phyloP scores from a whole-genome alignment of 805 yeast genomes.

The Vanderwaltozyma polyspora region DNA sequence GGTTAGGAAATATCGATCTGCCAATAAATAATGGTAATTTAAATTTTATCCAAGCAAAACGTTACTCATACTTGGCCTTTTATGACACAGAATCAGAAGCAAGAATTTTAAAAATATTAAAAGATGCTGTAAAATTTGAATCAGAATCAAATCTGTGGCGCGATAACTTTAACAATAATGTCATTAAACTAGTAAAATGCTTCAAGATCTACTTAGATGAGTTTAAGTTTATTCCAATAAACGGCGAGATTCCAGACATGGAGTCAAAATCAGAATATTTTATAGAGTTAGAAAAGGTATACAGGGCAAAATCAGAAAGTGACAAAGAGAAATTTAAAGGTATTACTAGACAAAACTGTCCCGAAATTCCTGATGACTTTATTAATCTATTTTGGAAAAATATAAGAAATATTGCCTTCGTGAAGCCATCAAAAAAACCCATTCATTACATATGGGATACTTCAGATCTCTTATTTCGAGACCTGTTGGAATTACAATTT shows the following conservation, averaged over 20 bases:
- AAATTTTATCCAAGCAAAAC: no score
- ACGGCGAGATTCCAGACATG: constrained; percentile 83
- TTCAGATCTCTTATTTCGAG: background rate
- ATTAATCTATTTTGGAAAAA: constrained; percentile 2
- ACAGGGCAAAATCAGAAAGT: constrained; percentile 38
- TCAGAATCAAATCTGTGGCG: no score
- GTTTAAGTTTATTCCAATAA: constrained; percentile 6
- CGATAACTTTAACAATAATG: constrained; percentile 6
- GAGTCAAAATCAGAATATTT: constrained; percentile 60
- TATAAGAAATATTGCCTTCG: constrained; percentile 30
- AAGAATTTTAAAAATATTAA: no score
- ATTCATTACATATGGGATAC: background rate
- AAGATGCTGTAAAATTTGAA: no score
- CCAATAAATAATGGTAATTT: no score
- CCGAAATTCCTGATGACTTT: background rate
- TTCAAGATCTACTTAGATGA: background rate
- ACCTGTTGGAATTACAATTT: constrained; percentile 18
- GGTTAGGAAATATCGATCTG: no score
- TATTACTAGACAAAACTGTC: constrained; percentile 3
- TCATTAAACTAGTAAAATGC: constrained; percentile 3
- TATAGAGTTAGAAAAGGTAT: constrained; percentile 45
- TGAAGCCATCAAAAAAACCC: constrained; percentile 28
- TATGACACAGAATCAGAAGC: constrained; percentile 13
- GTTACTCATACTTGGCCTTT: background rate
- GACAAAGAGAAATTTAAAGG: constrained; percentile 38